Conservation (phyloP, 2,329 filamentous ascomycete genomes). For the Tolypocladium ovalisporum region DNA sequence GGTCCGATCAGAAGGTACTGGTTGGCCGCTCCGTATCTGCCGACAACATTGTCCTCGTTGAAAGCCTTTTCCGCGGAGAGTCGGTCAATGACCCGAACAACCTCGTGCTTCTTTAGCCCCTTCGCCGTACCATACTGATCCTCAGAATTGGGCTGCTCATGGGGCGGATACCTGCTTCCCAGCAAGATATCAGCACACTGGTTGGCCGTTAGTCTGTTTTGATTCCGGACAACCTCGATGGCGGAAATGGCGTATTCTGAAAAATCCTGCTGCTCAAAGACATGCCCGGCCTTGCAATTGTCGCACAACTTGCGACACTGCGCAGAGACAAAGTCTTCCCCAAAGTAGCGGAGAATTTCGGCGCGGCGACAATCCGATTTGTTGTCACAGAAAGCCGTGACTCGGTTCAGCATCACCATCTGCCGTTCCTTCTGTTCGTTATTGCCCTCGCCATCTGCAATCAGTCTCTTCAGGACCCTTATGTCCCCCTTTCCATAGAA, state of each 20-base stretch:
- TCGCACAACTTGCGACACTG: constrained; percentile 73
- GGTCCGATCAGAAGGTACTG: constrained; percentile 54
- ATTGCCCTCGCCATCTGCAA: constrained; percentile 67
- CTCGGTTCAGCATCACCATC: constrained; percentile 71
- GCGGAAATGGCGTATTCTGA: constrained; percentile 63
- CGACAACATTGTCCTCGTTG: constrained; percentile 49
- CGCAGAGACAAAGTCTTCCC: constrained; percentile 63
- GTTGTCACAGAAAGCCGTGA: constrained; percentile 86
- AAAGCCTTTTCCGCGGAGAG: constrained; percentile 67
- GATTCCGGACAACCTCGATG: constrained; percentile 54
- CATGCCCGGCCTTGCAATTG: constrained; percentile 68
- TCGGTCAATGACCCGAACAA: constrained; percentile 73
- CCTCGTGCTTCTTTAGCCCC: constrained; percentile 60
- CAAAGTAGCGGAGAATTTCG: constrained; percentile 90
- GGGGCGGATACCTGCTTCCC: constrained; percentile 53
- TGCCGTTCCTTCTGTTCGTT: constrained; percentile 75
- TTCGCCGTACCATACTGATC: constrained; percentile 58
- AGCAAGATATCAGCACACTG: constrained; percentile 79
- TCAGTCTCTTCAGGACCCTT: constrained; percentile 64
- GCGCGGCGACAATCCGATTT: constrained; percentile 75
- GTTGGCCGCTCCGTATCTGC: constrained; percentile 52
- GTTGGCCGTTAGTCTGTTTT: constrained; percentile 55
- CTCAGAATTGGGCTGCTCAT: constrained; percentile 41
- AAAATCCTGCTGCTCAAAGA: constrained; percentile 66
- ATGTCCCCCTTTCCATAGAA: constrained; percentile 79